Evolutionary conservation across 2,329 filamentous ascomycete genomes (phyloP).

Genomic region (Aspergillus oerlinghausenensis): DNA sequence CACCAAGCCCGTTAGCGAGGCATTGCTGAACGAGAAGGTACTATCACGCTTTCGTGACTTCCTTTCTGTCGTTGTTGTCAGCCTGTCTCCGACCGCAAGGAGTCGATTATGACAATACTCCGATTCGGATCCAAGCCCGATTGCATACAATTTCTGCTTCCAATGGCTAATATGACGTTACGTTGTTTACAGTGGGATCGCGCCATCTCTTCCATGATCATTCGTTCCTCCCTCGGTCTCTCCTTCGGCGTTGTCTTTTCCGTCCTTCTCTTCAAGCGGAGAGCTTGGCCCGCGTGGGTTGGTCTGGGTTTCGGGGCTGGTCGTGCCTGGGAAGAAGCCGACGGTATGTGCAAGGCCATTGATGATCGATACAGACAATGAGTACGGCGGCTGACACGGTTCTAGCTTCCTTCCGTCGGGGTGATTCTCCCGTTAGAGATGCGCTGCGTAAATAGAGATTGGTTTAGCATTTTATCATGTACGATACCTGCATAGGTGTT

Average conservation of each 20-base stretch:
- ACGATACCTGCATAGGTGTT: constrained; percentile 37
- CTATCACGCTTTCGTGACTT: background rate
- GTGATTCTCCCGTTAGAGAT: constrained; percentile 37
- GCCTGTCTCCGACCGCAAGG: background rate
- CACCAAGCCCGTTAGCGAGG: constrained; percentile 85
- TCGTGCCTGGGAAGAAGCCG: constrained; percentile 97
- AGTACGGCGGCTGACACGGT: constrained; percentile 10
- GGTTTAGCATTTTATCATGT: constrained; percentile 23
- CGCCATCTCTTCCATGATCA: constrained; percentile 94
- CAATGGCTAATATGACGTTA: constrained; percentile 14
- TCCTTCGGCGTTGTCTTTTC: constrained; percentile 98
- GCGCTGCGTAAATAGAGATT: constrained; percentile 33
- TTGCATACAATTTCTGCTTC: background rate
- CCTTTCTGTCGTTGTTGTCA: background rate
- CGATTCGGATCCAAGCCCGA: background rate
- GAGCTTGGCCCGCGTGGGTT: constrained; percentile 95
- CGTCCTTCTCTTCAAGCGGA: constrained; percentile 94
- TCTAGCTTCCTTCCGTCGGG: constrained; percentile 42
- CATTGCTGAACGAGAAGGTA: constrained; percentile 99
- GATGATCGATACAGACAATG: background rate
- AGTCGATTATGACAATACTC: background rate
- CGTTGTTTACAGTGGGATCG: constrained; percentile 75
- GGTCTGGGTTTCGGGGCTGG: constrained; percentile 93
- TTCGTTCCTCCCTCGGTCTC: constrained; percentile 92
- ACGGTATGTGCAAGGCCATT: constrained; percentile 54